Evolutionary conservation across 257 asterid species (phyloP), one percentile per base, ranked within the genome.

Genomic region (Sherardia arvensis): DNA sequence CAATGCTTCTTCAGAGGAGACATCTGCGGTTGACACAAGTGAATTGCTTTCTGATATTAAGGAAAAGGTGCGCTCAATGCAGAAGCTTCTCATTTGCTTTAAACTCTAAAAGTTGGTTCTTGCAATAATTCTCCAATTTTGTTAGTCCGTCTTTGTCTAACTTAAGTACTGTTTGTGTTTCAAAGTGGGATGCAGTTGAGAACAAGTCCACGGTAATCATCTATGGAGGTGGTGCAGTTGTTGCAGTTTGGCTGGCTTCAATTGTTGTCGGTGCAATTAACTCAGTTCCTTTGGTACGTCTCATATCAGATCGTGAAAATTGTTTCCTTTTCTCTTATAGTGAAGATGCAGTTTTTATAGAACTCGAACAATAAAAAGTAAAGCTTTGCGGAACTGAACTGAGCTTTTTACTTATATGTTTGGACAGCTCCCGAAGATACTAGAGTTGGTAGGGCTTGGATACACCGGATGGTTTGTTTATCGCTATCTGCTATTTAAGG

Each of bases 401-500:
- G 23, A 62, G 29, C n/a, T n/a, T n/a, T 40, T 7, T 62, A 26
- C 17, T n/a, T n/a, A 25, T 64, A 29, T 64, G 10, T 34, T 48
- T 40, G 53, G 62, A 60, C 92, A 93, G 99, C 95, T 93, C 38
- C 97, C 99, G 14, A 93, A 93, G 86, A 75, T 93, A 71, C 69
- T 93, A 96, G 99, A 93, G 85, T 70, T 90, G 78, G 92, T 93
- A 34, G 96, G 97, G 38, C 97, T 93, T 23, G 97, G 99, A 72
- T 93, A 93, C 84, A 78, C 96, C 0, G 99, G 96, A 59, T 93
- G 99, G 99, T 93, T 93, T 66, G 99, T 90, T 59, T 93, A 93
- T 78, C 97, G 97, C 27, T 93, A 93, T 80, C 94, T 93, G 66
- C 97, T 93, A 68, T 93, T 90, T 94, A 90, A 93, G 99, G 99